Conservation (phyloP, 768 basidiomycete genomes). For the Agaricus bisporus region DNA sequence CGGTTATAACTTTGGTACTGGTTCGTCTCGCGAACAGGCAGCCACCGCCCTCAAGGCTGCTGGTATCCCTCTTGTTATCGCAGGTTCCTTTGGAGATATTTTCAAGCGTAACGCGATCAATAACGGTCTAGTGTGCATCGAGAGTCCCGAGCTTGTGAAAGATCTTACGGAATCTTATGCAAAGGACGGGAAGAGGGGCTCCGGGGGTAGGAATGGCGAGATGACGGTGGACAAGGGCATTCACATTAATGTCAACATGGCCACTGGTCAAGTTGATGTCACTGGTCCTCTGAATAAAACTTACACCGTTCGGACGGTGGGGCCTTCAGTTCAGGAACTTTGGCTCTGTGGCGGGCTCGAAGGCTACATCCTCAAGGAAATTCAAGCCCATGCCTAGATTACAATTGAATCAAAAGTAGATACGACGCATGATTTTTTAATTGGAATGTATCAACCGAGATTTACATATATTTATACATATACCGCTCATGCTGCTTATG, state of each 20-base stretch:
- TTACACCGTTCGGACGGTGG: conserved; percentile 73
- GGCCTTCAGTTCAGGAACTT: conserved; percentile 92
- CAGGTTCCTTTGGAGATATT: conserved; percentile 98
- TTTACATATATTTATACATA: conserved; percentile 1
- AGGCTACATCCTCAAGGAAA: conserved; percentile 81
- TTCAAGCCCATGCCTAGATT: conserved; percentile 29
- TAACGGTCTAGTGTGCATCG: conserved; percentile 93
- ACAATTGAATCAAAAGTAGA: not conserved
- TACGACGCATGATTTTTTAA: not conserved
- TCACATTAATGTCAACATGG: conserved; percentile 59
- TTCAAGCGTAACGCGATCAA: conserved; percentile 99
- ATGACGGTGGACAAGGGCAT: conserved; percentile 76
- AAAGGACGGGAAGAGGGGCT: conserved; percentile 66
- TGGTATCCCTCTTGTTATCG: conserved; percentile 87
- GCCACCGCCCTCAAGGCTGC: conserved; percentile 95
- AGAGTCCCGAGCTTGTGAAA: conserved; percentile 82
- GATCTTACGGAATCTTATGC: conserved; percentile 77
- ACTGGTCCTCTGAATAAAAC: conserved; percentile 36
- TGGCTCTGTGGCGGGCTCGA: conserved; percentile 96
- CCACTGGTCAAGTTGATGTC: conserved; percentile 63
- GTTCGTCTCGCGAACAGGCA: conserved; percentile 96
- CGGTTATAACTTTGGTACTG: conserved; percentile 98
- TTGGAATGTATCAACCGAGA: not conserved
- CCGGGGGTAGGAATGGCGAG: conserved; percentile 77
- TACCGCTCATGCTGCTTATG: not conserved